A percentile compares a stretch with the other conserved stretches of the same genome.
Conservation (phyloP, 2,329 filamentous ascomycete genomes). For the Aspergillus hortae region DNA sequence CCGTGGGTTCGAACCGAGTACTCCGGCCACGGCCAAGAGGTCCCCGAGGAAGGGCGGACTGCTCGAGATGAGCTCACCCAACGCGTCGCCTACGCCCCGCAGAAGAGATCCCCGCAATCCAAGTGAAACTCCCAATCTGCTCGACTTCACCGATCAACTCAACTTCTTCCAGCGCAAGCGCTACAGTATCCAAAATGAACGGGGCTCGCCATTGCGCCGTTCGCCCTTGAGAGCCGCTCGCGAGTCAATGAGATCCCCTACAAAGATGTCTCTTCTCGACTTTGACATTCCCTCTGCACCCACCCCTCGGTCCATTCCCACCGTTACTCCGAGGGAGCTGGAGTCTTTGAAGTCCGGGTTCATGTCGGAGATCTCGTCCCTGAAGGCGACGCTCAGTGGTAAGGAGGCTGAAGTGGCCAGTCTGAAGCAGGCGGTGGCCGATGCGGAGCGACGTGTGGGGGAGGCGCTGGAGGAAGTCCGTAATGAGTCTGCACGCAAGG, state of each 20-base stretch:
- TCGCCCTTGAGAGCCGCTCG: conserved; percentile 43
- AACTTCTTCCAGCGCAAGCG: conserved; percentile 53
- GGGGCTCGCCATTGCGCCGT: conserved; percentile 37
- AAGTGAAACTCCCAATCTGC: conserved; percentile 68
- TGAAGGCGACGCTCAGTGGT: conserved; percentile 85
- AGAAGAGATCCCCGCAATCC: conserved; percentile 41
- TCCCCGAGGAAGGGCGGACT: conserved; percentile 23
- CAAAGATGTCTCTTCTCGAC: conserved; percentile 71
- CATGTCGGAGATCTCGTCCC: conserved; percentile 87
- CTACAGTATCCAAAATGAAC: conserved; percentile 36
- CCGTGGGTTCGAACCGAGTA: conserved; percentile 27
- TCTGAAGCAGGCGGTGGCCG: conserved; percentile 79
- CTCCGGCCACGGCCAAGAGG: conserved; percentile 49
- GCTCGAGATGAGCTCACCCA: conserved; percentile 32
- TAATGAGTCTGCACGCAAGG: conserved; percentile 68
- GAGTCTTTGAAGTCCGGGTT: conserved; percentile 90
- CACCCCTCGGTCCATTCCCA: conserved; percentile 86
- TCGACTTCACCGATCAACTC: conserved; percentile 85
- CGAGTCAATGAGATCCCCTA: conserved; percentile 35
- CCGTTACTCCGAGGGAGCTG: conserved; percentile 84
- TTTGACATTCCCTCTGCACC: conserved; percentile 93
- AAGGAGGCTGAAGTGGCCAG: conserved; percentile 89
- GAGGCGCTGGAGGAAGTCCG: conserved; percentile 79
- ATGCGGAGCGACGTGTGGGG: conserved; percentile 88
- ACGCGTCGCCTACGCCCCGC: conserved; percentile 48